phyloP scores from a whole-genome alignment of 2,329 filamentous ascomycete genomes.

The Penicillium brasilianum region DNA sequence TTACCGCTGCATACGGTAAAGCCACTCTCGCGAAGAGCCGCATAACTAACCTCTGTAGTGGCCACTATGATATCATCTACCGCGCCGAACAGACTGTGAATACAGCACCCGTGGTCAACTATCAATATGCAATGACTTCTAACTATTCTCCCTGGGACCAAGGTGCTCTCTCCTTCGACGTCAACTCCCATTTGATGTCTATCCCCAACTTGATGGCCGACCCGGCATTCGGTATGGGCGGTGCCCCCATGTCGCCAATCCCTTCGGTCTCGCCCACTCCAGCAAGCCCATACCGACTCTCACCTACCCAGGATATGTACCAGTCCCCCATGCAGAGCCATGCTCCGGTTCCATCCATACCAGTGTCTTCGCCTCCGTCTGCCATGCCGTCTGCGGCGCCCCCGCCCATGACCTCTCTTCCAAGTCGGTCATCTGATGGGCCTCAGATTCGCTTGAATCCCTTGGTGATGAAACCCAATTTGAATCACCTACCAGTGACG shows the following conservation, averaged over 20 bases:
- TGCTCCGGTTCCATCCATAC: constrained; percentile 28
- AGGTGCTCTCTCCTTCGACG: constrained; percentile 45
- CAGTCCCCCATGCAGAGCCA: constrained; percentile 37
- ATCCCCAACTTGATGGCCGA: constrained; percentile 49
- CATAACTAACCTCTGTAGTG: constrained; percentile 52
- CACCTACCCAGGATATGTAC: constrained; percentile 43
- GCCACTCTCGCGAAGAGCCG: background rate
- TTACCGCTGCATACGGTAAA: no score
- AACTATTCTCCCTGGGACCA: constrained; percentile 46
- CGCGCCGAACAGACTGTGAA: constrained; percentile 56
- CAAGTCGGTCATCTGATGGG: constrained; percentile 42
- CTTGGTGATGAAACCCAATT: constrained; percentile 46
- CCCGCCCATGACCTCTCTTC: constrained; percentile 41
- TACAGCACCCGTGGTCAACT: constrained; percentile 48
- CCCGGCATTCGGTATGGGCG: constrained; percentile 35
- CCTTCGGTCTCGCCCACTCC: constrained; percentile 37
- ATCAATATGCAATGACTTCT: constrained; percentile 48
- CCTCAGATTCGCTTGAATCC: constrained; percentile 51
- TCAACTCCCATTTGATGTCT: constrained; percentile 48
- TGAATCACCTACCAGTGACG: constrained; percentile 48
- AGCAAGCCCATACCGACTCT: constrained; percentile 38
- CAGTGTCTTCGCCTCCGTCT: constrained; percentile 37
- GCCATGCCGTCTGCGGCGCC: constrained; percentile 35
- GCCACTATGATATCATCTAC: constrained; percentile 96
- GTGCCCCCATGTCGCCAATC: constrained; percentile 33